Evolutionary conservation across 2,329 filamentous ascomycete species (phyloP), one percentile per base, ranked within the genome.

Genomic region (Cytospora paraplurivora): DNA sequence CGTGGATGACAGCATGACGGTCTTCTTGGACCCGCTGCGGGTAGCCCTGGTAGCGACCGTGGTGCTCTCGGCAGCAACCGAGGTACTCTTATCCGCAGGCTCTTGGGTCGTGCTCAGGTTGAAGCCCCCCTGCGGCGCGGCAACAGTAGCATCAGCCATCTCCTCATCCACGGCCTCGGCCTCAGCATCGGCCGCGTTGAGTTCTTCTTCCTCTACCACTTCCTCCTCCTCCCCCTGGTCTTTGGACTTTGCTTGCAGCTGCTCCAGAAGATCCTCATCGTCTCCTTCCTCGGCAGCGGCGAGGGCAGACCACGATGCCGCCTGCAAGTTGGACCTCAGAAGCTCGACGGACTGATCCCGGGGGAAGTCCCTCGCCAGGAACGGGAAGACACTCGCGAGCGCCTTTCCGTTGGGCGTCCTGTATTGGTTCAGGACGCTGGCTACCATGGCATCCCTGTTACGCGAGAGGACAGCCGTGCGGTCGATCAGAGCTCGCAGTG

Each of bases 381-480:
- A 90, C 0, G 94, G 93, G 55, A 97, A 76, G 55, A 97, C 88
- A 73, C 89, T 95, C 34, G 90, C 82, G 65, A 87, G 85, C 58
- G 85, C 83, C 67, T 85, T 80, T 50, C 88, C 84, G 72, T 87
- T 82, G 71, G 85, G 79, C 71, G 87, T 80, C 67, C 86, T 78
- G 74, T 88, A 85, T 0, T 92, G 91, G 74, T 95, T 92, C 64
- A 97, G 79, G 13, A 96, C 87, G 73, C 92, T 94, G 7, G 92
- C 87, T 12, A 95, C 72, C 84, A 97, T 91, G 50, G 90, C 89
- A 37, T 88, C 81, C 71, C 87, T 88, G 73, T 88, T 82, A 64
- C 83, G 81, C 6, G 82, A 84, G 27, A 97, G 77, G 62, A 97
- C 89, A 21, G 92, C 90, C 3, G 91, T 91, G 67, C 91, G 89